phyloP scores from a whole-genome alignment of 2,329 filamentous ascomycete genomes.

The Chaetomiaceae sp. region DNA sequence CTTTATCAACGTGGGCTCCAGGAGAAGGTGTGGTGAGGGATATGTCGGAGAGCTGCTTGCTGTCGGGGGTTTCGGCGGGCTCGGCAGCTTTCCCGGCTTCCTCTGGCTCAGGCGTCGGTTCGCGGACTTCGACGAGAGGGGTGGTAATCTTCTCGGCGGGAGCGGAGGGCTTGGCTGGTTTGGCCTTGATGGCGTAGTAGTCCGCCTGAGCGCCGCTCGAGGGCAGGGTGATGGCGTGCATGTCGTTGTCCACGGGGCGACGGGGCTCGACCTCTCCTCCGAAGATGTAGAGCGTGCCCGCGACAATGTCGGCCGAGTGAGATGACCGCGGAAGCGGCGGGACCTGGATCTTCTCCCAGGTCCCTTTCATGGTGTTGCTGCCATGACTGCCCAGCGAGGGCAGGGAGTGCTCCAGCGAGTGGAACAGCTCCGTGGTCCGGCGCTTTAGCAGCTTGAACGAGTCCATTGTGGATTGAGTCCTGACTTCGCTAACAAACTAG shows the following conservation, averaged over 20 bases:
- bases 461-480: conserved; percentile 39
- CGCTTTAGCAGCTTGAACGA: conserved; percentile 51
- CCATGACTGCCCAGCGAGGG: conserved; percentile 31
- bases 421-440: conserved; percentile 50
- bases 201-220: conserved; percentile 55
- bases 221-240: conserved; percentile 62
- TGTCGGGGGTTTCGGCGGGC: background rate
- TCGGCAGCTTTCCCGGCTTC: background rate
- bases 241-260: conserved; percentile 64
- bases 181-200: conserved; percentile 53
- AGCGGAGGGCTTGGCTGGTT: conserved; percentile 15
- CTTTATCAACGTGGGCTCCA: conserved; percentile 33
- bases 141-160: background rate
- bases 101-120: background rate
- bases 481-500: background rate
- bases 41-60: conserved; percentile 25
- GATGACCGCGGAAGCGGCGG: conserved; percentile 65
- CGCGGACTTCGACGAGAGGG: background rate
- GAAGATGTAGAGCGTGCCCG: conserved; percentile 59
- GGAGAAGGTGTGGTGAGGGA: conserved; percentile 15
- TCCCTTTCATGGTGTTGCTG: conserved; percentile 45
- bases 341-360: conserved; percentile 56
- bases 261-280: conserved; percentile 64
- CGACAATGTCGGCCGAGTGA: conserved; percentile 61
- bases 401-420: conserved; percentile 34